Conservation (phyloP, 129 eudicot genomes). For the Helianthus annuus region DNA sequence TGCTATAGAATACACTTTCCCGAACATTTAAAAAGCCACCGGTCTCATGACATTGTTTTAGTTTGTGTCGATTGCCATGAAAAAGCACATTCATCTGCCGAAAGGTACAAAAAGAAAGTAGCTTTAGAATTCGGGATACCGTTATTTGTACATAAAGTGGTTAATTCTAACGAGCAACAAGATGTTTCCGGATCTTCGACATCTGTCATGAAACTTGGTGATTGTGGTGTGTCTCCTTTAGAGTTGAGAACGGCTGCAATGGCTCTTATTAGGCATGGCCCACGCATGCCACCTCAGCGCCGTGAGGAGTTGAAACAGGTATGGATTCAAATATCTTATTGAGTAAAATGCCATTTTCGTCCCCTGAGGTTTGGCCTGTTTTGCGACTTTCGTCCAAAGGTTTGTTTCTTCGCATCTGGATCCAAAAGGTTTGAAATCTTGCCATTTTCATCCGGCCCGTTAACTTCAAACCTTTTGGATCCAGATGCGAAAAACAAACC, state of each 20-base stretch:
- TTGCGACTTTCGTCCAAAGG: too few relatives aligned
- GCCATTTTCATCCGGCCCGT: too few relatives aligned
- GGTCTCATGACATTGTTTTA: slow-evolving; percentile 97
- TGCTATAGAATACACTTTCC: slow-evolving; percentile 96
- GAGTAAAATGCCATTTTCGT: too few relatives aligned
- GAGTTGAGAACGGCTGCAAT: slow-evolving; percentile 90
- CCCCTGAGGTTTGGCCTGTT: neutral
- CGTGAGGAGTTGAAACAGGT: slow-evolving; percentile 83
- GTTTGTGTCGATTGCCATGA: slow-evolving; percentile 99
- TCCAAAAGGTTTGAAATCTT: too few relatives aligned
- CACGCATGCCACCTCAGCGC: slow-evolving; percentile 82
- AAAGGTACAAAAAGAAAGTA: slow-evolving; percentile 68
- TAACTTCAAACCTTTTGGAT: too few relatives aligned
- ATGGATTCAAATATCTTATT: neutral
- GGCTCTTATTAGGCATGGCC: slow-evolving; percentile 94
- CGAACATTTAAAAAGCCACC: slow-evolving; percentile 95
- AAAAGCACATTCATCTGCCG: slow-evolving; percentile 96
- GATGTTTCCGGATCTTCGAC: slow-evolving; percentile 35
- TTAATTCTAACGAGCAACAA: slow-evolving; percentile 48
- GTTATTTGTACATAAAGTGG: slow-evolving; percentile 71
- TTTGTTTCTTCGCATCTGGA: too few relatives aligned
- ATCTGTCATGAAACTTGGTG: slow-evolving; percentile 41
- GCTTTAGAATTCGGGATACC: slow-evolving; percentile 85
- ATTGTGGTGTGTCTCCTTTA: slow-evolving; percentile 82
- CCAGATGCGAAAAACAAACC: too few relatives aligned